Evolutionary conservation across 208 protist species (phyloP).

Genomic region (Plasmodiophora brassicae): DNA sequence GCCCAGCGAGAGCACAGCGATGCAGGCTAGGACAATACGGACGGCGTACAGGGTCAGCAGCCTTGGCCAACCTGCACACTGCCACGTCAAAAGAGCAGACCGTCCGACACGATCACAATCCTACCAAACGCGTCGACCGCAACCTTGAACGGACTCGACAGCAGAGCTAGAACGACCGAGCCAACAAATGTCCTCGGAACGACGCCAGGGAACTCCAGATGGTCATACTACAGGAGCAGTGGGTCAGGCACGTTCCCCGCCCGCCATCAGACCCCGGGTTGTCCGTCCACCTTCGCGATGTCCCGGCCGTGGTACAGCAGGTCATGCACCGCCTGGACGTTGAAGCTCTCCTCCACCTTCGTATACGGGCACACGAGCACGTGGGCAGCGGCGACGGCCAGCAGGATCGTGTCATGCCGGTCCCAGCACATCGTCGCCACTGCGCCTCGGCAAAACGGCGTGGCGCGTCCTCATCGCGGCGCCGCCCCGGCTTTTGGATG

Average conservation of each 20-base stretch:
- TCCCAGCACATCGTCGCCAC: too few relatives aligned
- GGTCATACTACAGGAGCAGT: conserved; percentile 70
- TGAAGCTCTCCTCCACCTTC: conserved; percentile 90
- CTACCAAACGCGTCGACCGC: neutral
- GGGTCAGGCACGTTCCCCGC: neutral
- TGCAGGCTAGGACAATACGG: neutral
- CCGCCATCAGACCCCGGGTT: neutral
- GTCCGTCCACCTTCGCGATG: conserved; percentile 37
- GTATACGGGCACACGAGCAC: conserved; percentile 65
- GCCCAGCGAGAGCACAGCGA: neutral
- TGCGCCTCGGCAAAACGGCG: too few relatives aligned
- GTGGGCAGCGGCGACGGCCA: conserved; percentile 30
- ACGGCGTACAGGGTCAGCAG: neutral
- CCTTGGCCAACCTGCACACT: neutral
- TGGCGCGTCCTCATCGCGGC: too few relatives aligned
- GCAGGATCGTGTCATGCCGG: conserved; percentile 40
- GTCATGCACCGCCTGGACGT: conserved; percentile 85
- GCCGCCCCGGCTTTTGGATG: too few relatives aligned
- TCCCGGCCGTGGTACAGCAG: conserved; percentile 65
- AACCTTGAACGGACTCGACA: neutral
- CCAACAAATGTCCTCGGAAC: conserved; percentile 82
- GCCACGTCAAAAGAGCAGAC: neutral
- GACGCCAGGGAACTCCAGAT: conserved; percentile 78
- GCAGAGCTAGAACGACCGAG: conserved; percentile 53
- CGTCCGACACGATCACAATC: neutral